phyloP scores from a whole-genome alignment of 2,329 filamentous ascomycete species.

The Diaporthe australafricana region DNA sequence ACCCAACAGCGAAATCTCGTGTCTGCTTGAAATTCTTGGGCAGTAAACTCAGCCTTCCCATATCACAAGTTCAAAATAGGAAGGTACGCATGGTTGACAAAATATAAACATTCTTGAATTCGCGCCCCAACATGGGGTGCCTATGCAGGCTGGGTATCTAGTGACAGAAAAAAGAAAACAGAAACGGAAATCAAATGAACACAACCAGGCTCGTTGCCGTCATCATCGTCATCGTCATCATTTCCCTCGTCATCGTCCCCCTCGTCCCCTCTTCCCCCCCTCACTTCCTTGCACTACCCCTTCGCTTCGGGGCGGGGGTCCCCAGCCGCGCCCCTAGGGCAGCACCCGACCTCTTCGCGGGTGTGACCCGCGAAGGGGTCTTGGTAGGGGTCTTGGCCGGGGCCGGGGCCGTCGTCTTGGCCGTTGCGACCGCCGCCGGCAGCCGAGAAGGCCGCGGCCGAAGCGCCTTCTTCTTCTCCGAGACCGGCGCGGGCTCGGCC shows the following conservation, averaged over 20 bases:
- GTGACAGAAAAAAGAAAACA: too few relatives aligned
- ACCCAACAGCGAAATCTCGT: too few relatives aligned
- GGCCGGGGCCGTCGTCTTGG: neutral
- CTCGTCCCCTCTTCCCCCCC: too few relatives aligned
- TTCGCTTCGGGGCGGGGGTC: constrained; percentile 31
- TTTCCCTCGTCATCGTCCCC: neutral
- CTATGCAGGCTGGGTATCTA: constrained; percentile 28
- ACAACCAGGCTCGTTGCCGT: neutral
- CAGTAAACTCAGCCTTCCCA: too few relatives aligned
- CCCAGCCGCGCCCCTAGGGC: constrained; percentile 28
- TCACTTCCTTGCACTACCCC: neutral
- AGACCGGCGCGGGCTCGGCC: neutral
- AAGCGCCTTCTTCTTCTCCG: constrained; percentile 23
- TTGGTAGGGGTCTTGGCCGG: constrained; percentile 38
- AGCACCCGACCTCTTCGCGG: constrained; percentile 21
- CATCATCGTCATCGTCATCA: neutral
- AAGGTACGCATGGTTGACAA: neutral
- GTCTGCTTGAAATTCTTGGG: too few relatives aligned
- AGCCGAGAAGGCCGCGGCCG: constrained; percentile 30
- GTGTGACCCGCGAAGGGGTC: constrained; percentile 45
- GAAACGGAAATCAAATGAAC: constrained; percentile 19
- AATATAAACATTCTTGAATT: neutral
- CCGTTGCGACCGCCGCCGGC: neutral
- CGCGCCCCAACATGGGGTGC: neutral
- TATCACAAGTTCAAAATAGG: too few relatives aligned